Base-by-base conservation (phyloP, 1,139 yeast species). In the Candida sojae region DNA sequence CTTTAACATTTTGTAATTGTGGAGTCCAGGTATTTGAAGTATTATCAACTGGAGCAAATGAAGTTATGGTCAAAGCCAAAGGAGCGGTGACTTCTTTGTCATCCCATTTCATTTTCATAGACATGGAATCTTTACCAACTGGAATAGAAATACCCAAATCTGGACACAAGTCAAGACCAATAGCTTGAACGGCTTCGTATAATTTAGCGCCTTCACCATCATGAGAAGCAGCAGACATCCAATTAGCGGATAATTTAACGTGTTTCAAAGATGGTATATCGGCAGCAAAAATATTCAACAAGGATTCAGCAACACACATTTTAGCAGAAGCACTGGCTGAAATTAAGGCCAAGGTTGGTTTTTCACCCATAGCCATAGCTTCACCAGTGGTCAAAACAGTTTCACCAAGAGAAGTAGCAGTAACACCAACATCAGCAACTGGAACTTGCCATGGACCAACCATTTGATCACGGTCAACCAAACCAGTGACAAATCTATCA, bases 361-460 rank as follows among this genome's bases (percentile, higher is more conserved):
- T 87, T 73, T 95, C 99, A 57, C 99, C 99, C 89, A 91, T 86
- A 2, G 98, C 95, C 74, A 95, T 75, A 9, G 99, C 97, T 73
- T 95, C 99, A 76, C 99, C 99, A 25, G 96, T 86, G 9, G 72
- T 59, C 52, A 86, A 69, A 46, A 88, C 70, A 6, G 78, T 75
- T 47, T 84, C 87, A 58, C 96, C 97, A 47, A 90, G 79, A 2
- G 97, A 88, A 0, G 98, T 86, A 51, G 89, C 86, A 17, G 99
- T 92, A 48, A 93, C 97, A 68, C 97, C 99, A 49, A 91, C 97
- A 67, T 95, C 98, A n/a, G 99, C 95, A 25, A 95, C 99, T 40
- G 99, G 99, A 5, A 88, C 92, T 77, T 95, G 99, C 98, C 99
- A 95, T 62, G 99, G 99, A 41, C 99, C 99, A 52, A 95, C 98